Percentiles rank a stretch among this genome's conserved stretches.
phyloP scores from a whole-genome alignment of 257 asterid species.

The Ehretia macrophylla region DNA sequence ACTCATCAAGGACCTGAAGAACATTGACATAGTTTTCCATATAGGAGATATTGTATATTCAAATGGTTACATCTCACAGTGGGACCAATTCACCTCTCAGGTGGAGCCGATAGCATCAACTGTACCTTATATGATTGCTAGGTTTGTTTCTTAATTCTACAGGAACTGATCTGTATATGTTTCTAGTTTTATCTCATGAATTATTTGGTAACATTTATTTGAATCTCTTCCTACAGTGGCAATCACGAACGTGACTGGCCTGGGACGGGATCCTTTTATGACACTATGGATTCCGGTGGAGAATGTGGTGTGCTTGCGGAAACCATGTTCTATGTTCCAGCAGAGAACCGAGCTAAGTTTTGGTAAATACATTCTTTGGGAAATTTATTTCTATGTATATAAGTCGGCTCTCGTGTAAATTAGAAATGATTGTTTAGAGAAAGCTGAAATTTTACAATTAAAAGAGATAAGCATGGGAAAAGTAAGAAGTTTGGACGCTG shows the following conservation, averaged over 20 bases:
- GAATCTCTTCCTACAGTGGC: constrained; percentile 52
- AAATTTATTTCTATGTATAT: neutral
- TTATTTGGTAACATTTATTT: neutral
- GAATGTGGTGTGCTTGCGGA: constrained; percentile 90
- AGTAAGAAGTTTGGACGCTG: too few relatives aligned
- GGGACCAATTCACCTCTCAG: constrained; percentile 97
- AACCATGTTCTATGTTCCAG: constrained; percentile 79
- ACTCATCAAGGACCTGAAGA: constrained; percentile 62
- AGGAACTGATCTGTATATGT: neutral
- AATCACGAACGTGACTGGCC: constrained; percentile 99
- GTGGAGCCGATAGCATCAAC: constrained; percentile 80
- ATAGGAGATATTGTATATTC: constrained; percentile 86
- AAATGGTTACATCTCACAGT: constrained; percentile 81
- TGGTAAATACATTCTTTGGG: constrained; percentile 43
- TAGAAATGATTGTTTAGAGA: neutral
- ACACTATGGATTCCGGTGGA: constrained; percentile 78
- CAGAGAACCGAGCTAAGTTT: constrained; percentile 88
- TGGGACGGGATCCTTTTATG: constrained; percentile 76
- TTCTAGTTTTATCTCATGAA: neutral
- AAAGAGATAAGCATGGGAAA: too few relatives aligned
- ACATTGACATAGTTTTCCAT: constrained; percentile 81
- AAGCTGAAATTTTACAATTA: neutral
- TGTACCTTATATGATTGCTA: constrained; percentile 92
- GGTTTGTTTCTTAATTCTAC: constrained; percentile 32
- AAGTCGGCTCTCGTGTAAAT: neutral